These are phyloP conservation scores for Hyphodiscus sp. DNA, from an alignment of 2,329 filamentous ascomycete genomes.

Conservation along the genomic window DNA sequence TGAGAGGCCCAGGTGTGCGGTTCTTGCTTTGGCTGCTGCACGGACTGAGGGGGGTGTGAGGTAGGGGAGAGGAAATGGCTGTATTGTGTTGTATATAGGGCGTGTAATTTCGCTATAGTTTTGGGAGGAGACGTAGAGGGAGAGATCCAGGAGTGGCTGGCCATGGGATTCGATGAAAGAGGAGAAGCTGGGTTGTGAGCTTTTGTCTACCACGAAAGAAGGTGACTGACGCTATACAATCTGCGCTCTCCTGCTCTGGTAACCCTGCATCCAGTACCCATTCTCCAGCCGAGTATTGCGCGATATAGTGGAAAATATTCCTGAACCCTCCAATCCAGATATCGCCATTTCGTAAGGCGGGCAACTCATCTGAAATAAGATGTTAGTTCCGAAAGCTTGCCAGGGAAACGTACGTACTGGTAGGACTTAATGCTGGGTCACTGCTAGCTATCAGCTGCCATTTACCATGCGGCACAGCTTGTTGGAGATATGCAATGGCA, in stretches of 20 bases:
- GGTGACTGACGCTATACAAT: slow-evolving; percentile 40
- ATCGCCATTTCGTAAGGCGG: slow-evolving; percentile 48
- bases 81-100: slow-evolving; percentile 70
- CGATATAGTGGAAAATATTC: slow-evolving; percentile 46
- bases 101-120: slow-evolving; percentile 78
- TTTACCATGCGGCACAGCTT: slow-evolving; percentile 48
- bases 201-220: background rate
- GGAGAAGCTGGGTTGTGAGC: slow-evolving; percentile 38
- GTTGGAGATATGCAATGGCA: slow-evolving; percentile 67
- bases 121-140: slow-evolving; percentile 80
- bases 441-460: slow-evolving; percentile 71
- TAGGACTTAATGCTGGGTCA: slow-evolving; percentile 64
- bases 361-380: slow-evolving; percentile 43
- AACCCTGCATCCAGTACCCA: slow-evolving; percentile 42
- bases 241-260: slow-evolving; percentile 37
- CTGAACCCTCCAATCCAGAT: slow-evolving; percentile 46
- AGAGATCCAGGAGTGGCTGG: slow-evolving; percentile 75
- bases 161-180: slow-evolving; percentile 70
- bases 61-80: slow-evolving; percentile 86
- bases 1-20: slow-evolving; percentile 62
- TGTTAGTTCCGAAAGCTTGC: slow-evolving; percentile 4
- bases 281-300: slow-evolving; percentile 35
- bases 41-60: slow-evolving; percentile 71
- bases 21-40: slow-evolving; percentile 61
- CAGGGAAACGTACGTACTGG: slow-evolving; percentile 46